Base-by-base conservation (phyloP, 352 stramenopile species). In the Globisporangium solare region DNA sequence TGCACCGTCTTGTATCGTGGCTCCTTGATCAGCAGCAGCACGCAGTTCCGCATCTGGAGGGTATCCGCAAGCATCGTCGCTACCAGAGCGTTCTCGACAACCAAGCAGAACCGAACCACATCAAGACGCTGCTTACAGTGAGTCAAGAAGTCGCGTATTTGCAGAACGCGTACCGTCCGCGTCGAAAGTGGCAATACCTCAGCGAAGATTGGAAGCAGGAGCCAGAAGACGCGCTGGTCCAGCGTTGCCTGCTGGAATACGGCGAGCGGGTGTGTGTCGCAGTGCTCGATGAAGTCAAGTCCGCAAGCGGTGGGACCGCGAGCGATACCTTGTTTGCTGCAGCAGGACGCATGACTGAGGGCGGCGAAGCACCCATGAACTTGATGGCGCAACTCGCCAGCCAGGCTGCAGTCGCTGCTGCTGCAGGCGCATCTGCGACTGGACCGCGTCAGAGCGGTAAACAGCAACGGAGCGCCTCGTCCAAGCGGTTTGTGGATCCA, bases 181-280 rank as follows among this genome's bases (percentile, higher is more conserved):
- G 66, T 15, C 62, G 79, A 31, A 65, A 66, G 21, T 89, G 73
- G 66, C 66, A 77, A 54, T 86, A 77, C 53, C 37, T 66, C 21
- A 51, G 50, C 47, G 60, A 41, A 0, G 63, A 67, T n/a, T 51
- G 32, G 14, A 59, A 68, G 21, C 59, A 71, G 0, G 72, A 89
- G 6, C 51, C 62, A 12, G 83, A 94, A 31, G 79, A 94, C 56
- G 79, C 72, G 32, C 56, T 86, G 32, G 79, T 92, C 55, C 83
- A 94, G 56, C 70, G 73, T n/a, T 94, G 83, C 55, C 66, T 94
- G 53, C 58, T 94, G 12, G 83, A 94, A 56, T 94, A 90, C 57
- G 83, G 83, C 52, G 81, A 94, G 58, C 66, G 74, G 20, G 68
- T 90, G 20, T 47, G 51, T 14, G 45, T 54, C 18, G 51, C 50